These are phyloP conservation scores for Linnemannia hyalina DNA, from an alignment of 192 early-diverging fungal species.

Conservation along the genomic window DNA sequence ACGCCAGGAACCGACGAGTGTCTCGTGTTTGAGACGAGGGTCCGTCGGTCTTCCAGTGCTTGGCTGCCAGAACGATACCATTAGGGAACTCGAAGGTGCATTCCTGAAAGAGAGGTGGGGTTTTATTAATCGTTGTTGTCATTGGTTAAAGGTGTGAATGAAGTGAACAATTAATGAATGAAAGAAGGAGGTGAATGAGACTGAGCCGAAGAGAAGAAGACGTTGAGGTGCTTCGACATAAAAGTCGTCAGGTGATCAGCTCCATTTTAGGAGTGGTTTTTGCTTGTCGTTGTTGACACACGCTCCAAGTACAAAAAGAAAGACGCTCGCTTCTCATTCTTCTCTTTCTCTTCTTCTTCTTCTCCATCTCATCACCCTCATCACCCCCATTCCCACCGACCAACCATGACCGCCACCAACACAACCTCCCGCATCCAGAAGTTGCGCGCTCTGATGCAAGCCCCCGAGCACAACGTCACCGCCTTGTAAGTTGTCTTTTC, in stretches of 20 bases:
- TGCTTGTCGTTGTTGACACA: background rate
- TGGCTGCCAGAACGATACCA: constrained; percentile 31
- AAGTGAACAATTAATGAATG: background rate
- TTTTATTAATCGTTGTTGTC: background rate
- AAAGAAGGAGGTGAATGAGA: background rate
- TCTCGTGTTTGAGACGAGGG: constrained; percentile 9
- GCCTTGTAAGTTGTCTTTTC: constrained; percentile 57
- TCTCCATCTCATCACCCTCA: background rate
- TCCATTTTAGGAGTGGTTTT: background rate
- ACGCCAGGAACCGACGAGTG: constrained; percentile 45
- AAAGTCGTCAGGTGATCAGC: background rate
- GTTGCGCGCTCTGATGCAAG: constrained; percentile 74
- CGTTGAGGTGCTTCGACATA: background rate
- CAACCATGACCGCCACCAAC: constrained; percentile 47
- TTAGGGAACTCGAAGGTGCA: constrained; percentile 31
- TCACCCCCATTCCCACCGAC: constrained; percentile 6
- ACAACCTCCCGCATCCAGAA: constrained; percentile 68
- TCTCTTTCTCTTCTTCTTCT: constrained; percentile 1
- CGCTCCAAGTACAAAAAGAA: background rate
- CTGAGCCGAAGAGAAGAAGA: background rate
- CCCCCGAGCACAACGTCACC: constrained; percentile 63
- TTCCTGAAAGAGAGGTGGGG: background rate
- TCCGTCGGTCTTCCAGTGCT: constrained; percentile 36
- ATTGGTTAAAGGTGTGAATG: background rate
- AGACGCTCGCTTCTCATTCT: background rate